Percentiles rank a stretch among this genome's conserved stretches.
phyloP scores from a whole-genome alignment of 768 basidiomycete species.

The Pulveroboletus sp. region DNA sequence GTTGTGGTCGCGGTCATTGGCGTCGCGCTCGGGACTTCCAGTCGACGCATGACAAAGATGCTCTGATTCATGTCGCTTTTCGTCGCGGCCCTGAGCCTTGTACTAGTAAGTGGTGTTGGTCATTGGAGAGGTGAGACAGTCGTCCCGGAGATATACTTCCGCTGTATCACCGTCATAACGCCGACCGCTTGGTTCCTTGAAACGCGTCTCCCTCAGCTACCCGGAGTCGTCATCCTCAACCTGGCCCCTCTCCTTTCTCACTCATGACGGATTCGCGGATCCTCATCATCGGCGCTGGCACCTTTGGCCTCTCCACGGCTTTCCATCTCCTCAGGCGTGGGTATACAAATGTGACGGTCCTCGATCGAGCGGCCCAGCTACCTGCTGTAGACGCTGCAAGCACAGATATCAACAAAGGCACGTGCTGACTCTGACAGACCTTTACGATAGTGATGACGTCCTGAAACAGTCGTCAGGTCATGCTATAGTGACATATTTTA shows the following conservation, averaged over 20 bases:
- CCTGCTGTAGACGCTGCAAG: constrained; percentile 84
- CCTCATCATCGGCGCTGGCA: constrained; percentile 76
- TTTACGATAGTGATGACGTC: neutral
- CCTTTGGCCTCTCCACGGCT: constrained; percentile 86
- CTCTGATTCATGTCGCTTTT: too few species aligned
- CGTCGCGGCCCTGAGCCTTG: too few species aligned
- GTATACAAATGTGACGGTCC: constrained; percentile 63
- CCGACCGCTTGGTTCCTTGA: neutral
- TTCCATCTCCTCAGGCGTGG: constrained; percentile 68
- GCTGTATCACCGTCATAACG: too few species aligned
- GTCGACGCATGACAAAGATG: too few species aligned
- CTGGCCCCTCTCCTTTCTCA: neutral
- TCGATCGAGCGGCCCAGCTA: constrained; percentile 63
- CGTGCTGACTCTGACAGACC: neutral
- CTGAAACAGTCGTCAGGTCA: constrained; percentile 61
- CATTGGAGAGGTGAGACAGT: too few species aligned
- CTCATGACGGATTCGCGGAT: constrained; percentile 16
- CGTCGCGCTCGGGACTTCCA: too few species aligned
- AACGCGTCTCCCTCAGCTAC: constrained; percentile 1
- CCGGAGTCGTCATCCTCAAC: neutral
- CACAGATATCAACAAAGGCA: constrained; percentile 44
- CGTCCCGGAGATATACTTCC: too few species aligned
- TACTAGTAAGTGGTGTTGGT: too few species aligned
- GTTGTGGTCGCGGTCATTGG: too few species aligned
- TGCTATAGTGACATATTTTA: constrained; percentile 71